Percentiles rank a stretch among this genome's conserved stretches.
Conservation (phyloP, 1,284 basidiomycete species). For the Tremellales sp. region DNA sequence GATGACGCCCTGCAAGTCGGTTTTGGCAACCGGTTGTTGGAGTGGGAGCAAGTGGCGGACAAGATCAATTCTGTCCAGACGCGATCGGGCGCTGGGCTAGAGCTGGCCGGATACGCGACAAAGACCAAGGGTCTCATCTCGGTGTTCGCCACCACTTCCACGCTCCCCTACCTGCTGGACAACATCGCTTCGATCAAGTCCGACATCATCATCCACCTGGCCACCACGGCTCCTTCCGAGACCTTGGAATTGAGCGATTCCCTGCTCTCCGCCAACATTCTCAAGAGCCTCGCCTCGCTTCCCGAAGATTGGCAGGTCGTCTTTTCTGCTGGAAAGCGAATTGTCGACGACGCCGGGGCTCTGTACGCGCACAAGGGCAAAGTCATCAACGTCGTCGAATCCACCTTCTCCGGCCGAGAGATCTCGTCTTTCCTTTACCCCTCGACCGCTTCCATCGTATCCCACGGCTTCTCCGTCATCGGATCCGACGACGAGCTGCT, state of each 20-base stretch:
- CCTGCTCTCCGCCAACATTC: constrained; percentile 52
- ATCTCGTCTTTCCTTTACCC: constrained; percentile 41
- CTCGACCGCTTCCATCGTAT: constrained; percentile 16
- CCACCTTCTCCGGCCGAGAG: constrained; percentile 43
- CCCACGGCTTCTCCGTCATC: constrained; percentile 28
- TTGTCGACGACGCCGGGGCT: constrained; percentile 61
- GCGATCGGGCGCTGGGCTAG: constrained; percentile 78
- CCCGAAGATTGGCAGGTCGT: constrained; percentile 68
- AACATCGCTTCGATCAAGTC: constrained; percentile 62
- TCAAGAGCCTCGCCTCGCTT: constrained; percentile 58
- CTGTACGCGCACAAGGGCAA: constrained; percentile 35
- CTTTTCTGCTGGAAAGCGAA: constrained; percentile 74
- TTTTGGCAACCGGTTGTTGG: constrained; percentile 31
- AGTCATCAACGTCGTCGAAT: constrained; percentile 47
- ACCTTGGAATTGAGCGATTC: constrained; percentile 63
- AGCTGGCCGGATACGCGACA: constrained; percentile 65
- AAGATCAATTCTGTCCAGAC: constrained; percentile 72
- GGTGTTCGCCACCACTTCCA: constrained; percentile 47
- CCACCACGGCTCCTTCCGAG: constrained; percentile 60
- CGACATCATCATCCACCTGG: constrained; percentile 72
- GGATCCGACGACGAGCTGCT: constrained; percentile 29
- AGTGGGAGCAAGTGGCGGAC: constrained; percentile 18
- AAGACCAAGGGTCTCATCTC: constrained; percentile 54
- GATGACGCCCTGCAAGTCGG: constrained; percentile 46
- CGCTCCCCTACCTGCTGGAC: constrained; percentile 68